Evolutionary conservation across 345 rosid genomes (phyloP).

Genomic region (Eucalyptus tenuipes): DNA sequence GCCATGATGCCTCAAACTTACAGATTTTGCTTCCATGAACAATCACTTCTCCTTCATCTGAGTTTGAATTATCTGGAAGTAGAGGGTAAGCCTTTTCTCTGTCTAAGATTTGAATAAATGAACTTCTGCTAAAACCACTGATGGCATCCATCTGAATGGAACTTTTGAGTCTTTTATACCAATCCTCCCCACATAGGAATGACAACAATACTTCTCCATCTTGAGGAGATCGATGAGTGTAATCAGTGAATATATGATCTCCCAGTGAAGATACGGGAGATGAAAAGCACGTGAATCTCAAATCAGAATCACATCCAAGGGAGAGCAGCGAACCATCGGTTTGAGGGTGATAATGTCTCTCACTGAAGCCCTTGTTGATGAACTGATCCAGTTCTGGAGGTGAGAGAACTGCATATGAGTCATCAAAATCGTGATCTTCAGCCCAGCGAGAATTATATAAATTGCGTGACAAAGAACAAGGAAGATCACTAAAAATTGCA

Average conservation of each 20-base stretch:
- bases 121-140: neutral
- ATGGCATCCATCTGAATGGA: neutral
- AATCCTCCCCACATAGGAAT: neutral
- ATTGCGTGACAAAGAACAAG: neutral
- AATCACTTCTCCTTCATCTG: neutral
- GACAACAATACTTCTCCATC: conserved; percentile 8
- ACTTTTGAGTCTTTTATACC: neutral
- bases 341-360: neutral
- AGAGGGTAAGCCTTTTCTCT: neutral
- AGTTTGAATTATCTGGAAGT: neutral
- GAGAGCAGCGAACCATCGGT: neutral
- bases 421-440: conserved; percentile 1
- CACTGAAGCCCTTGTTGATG: neutral
- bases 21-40: neutral
- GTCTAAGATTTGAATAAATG: neutral
- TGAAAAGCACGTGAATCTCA: conserved; percentile 5
- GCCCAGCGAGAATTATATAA: neutral
- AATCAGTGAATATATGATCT: neutral
- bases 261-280: neutral
- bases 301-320: conserved; percentile 1
- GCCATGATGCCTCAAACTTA: neutral
- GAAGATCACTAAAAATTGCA: conserved; percentile 2
- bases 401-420: neutral
- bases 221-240: conserved; percentile 5
- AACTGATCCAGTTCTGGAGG: conserved; percentile 4